Percentiles rank a stretch among this genome's conserved stretches.
phyloP scores from a whole-genome alignment of 306 rosid species.

The Cucurbita ficifolia region DNA sequence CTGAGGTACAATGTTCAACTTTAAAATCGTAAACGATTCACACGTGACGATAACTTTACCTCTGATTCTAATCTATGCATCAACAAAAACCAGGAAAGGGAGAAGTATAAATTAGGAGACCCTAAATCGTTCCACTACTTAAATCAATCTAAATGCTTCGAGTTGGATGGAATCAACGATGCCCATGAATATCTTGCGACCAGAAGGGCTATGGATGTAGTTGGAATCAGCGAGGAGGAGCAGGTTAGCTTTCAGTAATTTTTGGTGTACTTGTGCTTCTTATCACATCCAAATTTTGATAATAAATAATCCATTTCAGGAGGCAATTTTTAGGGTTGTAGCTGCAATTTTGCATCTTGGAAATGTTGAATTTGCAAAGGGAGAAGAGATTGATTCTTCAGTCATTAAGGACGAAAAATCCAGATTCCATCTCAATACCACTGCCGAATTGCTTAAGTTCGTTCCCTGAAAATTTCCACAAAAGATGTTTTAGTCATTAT shows the following conservation, averaged over 20 bases:
- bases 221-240: slow-evolving; percentile 96
- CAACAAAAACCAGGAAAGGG: slow-evolving; percentile 47
- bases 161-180: slow-evolving; percentile 87
- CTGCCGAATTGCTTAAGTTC: slow-evolving; percentile 87
- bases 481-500: slow-evolving; percentile 9
- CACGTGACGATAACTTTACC: not conserved
- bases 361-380: slow-evolving; percentile 87
- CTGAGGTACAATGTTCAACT: slow-evolving; percentile 46
- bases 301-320: slow-evolving; percentile 37
- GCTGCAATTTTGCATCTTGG: slow-evolving; percentile 98
- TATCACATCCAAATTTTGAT: slow-evolving; percentile 14
- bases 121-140: slow-evolving; percentile 89
- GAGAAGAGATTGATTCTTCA: slow-evolving; percentile 90
- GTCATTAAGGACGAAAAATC: slow-evolving; percentile 85
- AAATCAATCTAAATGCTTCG: slow-evolving; percentile 75
- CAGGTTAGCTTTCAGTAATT: slow-evolving; percentile 42
- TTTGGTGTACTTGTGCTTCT: not conserved
- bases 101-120: slow-evolving; percentile 65
- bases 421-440: slow-evolving; percentile 75
- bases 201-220: slow-evolving; percentile 97
- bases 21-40: slow-evolving; percentile 10
- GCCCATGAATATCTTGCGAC: slow-evolving; percentile 86
- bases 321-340: slow-evolving; percentile 83
- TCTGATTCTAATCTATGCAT: not conserved
- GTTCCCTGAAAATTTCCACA: slow-evolving; percentile 14